These are phyloP conservation scores for Fusarium drepaniforme DNA, from an alignment of 2,329 filamentous ascomycete species.

Conservation along the genomic window DNA sequence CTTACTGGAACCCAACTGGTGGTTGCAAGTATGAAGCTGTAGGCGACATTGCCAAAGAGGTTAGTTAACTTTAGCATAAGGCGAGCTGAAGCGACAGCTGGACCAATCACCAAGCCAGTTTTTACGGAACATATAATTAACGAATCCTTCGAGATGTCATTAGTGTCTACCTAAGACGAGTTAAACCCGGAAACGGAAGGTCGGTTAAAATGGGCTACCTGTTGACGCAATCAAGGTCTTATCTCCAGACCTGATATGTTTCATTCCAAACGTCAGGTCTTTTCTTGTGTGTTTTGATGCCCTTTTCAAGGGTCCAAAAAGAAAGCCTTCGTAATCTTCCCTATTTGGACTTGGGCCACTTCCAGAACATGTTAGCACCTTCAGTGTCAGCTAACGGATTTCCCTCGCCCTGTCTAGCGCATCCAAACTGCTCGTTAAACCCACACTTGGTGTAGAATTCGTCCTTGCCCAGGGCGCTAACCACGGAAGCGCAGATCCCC, in stretches of 20 bases:
- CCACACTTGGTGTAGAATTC: slow-evolving; percentile 49
- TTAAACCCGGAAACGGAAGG: neutral
- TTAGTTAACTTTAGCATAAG: neutral
- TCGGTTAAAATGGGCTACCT: neutral
- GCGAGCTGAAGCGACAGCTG: neutral
- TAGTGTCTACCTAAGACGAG: neutral
- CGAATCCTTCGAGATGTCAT: neutral
- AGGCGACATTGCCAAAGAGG: neutral
- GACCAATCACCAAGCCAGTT: neutral
- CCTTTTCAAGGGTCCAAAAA: neutral
- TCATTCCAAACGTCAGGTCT: neutral
- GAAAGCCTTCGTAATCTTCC: neutral
- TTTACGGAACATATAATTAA: neutral
- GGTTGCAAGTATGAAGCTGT: neutral
- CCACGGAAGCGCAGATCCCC: slow-evolving; percentile 53
- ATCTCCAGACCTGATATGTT: neutral
- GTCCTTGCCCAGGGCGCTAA: slow-evolving; percentile 53
- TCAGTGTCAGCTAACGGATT: slow-evolving; percentile 26
- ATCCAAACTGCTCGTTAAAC: slow-evolving; percentile 33
- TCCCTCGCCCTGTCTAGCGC: slow-evolving; percentile 11
- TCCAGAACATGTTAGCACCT: slow-evolving; percentile 35
- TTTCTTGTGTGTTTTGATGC: neutral
- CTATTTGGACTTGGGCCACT: slow-evolving; percentile 24
- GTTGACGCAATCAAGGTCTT: neutral
- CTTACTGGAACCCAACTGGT: neutral